A percentile compares a stretch with the other conserved stretches of the same genome.
phyloP scores from a whole-genome alignment of 352 stramenopile genomes.

The Phytophthora meadii region DNA sequence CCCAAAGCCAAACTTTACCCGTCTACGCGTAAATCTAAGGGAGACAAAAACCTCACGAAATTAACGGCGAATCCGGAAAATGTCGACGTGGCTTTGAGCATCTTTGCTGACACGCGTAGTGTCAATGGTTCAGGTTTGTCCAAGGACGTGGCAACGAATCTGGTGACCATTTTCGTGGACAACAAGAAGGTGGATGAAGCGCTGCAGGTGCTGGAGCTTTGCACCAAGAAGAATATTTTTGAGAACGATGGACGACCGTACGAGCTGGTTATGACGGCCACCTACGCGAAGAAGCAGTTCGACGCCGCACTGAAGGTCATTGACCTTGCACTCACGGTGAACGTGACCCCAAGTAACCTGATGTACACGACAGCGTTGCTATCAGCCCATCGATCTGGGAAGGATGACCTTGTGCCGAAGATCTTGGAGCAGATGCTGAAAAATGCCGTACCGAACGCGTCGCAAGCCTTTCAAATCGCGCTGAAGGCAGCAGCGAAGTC shows the following conservation, averaged over 20 bases:
- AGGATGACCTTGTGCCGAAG: conserved; percentile 5
- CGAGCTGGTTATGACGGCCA: conserved; percentile 60
- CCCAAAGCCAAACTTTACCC: neutral
- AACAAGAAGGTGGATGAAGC: conserved; percentile 42
- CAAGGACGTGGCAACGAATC: conserved; percentile 45
- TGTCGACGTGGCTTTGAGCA: conserved; percentile 41
- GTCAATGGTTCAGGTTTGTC: conserved; percentile 40
- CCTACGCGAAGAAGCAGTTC: conserved; percentile 66
- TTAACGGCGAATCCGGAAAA: conserved; percentile 1
- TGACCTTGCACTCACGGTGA: conserved; percentile 66
- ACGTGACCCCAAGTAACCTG: conserved; percentile 61
- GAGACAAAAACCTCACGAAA: neutral
- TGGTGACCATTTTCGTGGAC: conserved; percentile 54
- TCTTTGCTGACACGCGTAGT: conserved; percentile 44
- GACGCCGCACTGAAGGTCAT: conserved; percentile 65
- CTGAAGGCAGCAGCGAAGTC: conserved; percentile 71
- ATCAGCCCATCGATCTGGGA: conserved; percentile 5
- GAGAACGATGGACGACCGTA: conserved; percentile 64
- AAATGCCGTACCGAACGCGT: conserved; percentile 9
- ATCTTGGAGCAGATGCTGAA: conserved; percentile 21
- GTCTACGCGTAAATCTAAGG: neutral
- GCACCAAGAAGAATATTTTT: conserved; percentile 48
- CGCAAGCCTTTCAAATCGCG: conserved; percentile 27
- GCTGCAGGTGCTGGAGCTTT: conserved; percentile 60
- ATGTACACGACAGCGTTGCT: conserved; percentile 62